Percentiles rank a stretch among this genome's conserved stretches.
Conservation (phyloP, 768 basidiomycete species). For the Boletus fagicola region DNA sequence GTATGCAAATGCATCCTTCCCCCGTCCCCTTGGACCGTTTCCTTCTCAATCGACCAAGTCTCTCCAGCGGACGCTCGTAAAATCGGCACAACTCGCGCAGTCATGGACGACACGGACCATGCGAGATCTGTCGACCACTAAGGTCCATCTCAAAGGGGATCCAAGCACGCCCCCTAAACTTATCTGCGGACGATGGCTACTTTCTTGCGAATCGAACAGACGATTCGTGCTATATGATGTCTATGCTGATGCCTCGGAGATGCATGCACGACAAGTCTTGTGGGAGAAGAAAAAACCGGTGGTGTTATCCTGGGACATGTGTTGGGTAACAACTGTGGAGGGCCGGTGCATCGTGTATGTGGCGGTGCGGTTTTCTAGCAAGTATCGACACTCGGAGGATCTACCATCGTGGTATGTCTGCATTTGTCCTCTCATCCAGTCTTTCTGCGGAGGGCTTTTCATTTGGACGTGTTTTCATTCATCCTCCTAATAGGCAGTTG, state of each 20-base stretch:
- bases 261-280: not conserved
- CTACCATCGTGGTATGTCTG: not conserved
- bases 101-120: conserved; percentile 5
- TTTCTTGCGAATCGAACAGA: not conserved
- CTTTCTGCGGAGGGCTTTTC: not conserved
- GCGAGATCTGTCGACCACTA: not conserved
- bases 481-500: not conserved
- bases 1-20: not conserved
- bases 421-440: not conserved
- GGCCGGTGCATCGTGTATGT: not conserved
- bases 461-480: not conserved
- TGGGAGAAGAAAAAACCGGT: not conserved
- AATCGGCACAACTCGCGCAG: not conserved
- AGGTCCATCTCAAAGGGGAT: not conserved
- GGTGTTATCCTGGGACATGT: not conserved
- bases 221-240: not conserved
- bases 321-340: not conserved
- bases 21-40: not conserved
- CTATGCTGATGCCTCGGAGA: not conserved
- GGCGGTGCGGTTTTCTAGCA: not conserved
- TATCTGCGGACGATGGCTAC: conserved; percentile 6
- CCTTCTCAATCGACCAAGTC: not conserved
- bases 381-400: not conserved
- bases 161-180: not conserved
- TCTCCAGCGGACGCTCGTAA: conserved; percentile 5